A percentile compares a stretch with the other conserved stretches of the same genome.
Evolutionary conservation across 2,329 filamentous ascomycete genomes (phyloP).

Genomic region (Metarhizium rileyi): DNA sequence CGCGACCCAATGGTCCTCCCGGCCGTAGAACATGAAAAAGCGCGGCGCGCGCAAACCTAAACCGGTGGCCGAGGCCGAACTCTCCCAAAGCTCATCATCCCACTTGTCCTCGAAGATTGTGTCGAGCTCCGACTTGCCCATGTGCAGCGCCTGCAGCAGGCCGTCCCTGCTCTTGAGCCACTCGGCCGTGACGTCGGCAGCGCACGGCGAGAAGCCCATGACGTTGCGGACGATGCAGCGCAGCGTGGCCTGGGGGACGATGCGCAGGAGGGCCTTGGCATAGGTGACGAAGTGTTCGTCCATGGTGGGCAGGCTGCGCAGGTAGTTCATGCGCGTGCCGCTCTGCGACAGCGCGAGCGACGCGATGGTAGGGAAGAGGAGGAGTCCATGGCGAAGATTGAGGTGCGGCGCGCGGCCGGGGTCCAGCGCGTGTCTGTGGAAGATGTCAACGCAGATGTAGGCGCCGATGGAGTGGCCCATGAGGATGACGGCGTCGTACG

Average conservation of each 20-base stretch:
- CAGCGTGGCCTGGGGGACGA: conserved; percentile 31
- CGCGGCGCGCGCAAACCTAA: conserved; percentile 1
- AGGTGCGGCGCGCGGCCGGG: conserved; percentile 24
- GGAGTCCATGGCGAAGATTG: conserved; percentile 42
- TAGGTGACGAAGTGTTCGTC: conserved; percentile 29
- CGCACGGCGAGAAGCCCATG: conserved; percentile 38
- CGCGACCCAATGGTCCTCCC: conserved; percentile 44
- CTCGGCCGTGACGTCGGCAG: conserved; percentile 38
- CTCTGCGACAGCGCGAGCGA: conserved; percentile 55
- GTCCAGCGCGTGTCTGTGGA: conserved; percentile 43
- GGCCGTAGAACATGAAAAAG: not conserved
- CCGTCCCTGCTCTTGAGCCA: conserved; percentile 49
- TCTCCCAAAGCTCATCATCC: conserved; percentile 50
- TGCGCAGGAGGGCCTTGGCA: conserved; percentile 31
- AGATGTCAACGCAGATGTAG: conserved; percentile 61
- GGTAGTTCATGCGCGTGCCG: conserved; percentile 36
- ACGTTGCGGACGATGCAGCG: conserved; percentile 31
- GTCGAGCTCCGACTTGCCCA: conserved; percentile 52
- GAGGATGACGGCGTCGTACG: conserved; percentile 51
- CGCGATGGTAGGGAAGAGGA: conserved; percentile 68
- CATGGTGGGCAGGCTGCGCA: conserved; percentile 33
- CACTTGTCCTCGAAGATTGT: conserved; percentile 49
- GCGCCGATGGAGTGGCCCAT: conserved; percentile 67
- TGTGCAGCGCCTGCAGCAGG: conserved; percentile 48
- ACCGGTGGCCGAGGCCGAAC: conserved; percentile 11